Percentiles rank a stretch among this genome's conserved stretches.
Evolutionary conservation across 768 basidiomycete genomes (phyloP).

Genomic region (Ephemerocybe angulata): DNA sequence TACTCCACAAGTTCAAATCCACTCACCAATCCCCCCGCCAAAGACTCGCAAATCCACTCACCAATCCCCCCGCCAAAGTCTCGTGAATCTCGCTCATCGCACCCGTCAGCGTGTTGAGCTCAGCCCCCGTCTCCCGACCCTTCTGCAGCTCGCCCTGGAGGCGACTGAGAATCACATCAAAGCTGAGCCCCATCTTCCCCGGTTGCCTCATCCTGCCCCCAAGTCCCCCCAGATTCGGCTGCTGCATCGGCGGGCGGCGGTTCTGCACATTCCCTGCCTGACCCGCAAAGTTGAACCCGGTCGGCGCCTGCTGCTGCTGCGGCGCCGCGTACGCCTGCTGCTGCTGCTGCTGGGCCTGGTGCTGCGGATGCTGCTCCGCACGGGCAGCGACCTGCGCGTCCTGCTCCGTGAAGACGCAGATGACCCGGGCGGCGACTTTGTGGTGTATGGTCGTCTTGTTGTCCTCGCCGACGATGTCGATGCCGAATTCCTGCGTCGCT

Average conservation of each 20-base stretch:
- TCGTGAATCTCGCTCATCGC: no score
- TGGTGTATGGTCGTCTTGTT: slow-evolving; percentile 97
- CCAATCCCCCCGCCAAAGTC: slow-evolving; percentile 84
- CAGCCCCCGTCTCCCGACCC: slow-evolving; percentile 87
- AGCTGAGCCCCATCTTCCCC: slow-evolving; percentile 82
- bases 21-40: no score
- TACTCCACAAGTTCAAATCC: no score
- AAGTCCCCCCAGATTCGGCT: no score
- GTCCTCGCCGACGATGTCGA: slow-evolving; percentile 98
- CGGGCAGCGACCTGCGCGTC: slow-evolving; percentile 76
- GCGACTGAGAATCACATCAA: slow-evolving; percentile 86
- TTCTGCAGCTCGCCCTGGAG: slow-evolving; percentile 94
- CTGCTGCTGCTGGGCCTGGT: no score
- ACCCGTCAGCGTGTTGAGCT: slow-evolving; percentile 71
- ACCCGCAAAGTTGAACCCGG: slow-evolving; percentile 20
- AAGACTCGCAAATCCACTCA: slow-evolving; percentile 46
- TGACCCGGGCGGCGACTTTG: slow-evolving; percentile 93
- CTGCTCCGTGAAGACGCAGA: slow-evolving; percentile 82
- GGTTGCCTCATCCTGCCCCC: slow-evolving; percentile 69
- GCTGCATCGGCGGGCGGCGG: no score
- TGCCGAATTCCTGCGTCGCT: slow-evolving; percentile 86
- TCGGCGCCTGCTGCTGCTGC: no score
- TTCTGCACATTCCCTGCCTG: slow-evolving; percentile 49
- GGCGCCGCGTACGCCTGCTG: no score
- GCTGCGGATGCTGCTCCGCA: slow-evolving; percentile 61